Evolutionary conservation across 225 moss, liverwort and hornwort species (phyloP).

Genomic region (Marchantia paleacea): DNA sequence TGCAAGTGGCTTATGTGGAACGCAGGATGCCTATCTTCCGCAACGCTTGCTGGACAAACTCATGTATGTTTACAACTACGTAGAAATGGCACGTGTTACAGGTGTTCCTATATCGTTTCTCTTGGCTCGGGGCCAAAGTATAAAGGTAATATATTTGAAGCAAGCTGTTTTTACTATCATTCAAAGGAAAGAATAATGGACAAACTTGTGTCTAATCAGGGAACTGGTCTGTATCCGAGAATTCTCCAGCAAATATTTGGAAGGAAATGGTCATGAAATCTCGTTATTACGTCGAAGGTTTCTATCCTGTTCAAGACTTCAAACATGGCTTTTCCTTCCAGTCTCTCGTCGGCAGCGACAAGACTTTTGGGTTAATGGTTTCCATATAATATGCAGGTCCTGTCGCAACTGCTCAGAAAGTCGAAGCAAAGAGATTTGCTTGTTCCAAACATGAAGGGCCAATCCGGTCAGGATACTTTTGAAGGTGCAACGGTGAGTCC

Average conservation of each 20-base stretch:
- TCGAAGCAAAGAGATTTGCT: slow-evolving; percentile 71
- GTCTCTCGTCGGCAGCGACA: not conserved
- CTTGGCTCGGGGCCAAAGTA: slow-evolving; percentile 96
- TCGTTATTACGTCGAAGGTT: not conserved
- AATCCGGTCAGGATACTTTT: slow-evolving; percentile 76
- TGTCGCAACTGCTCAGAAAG: slow-evolving; percentile 92
- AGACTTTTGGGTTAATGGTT: not conserved
- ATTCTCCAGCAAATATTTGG: not conserved
- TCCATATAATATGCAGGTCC: slow-evolving; percentile 45
- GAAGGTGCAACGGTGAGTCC: slow-evolving; percentile 94
- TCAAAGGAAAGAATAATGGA: not conserved
- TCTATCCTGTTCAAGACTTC: not conserved
- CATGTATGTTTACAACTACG: slow-evolving; percentile 95
- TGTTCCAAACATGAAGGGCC: slow-evolving; percentile 76
- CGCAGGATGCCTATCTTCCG: slow-evolving; percentile 97
- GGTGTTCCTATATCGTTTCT: slow-evolving; percentile 98
- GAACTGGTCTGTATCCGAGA: not conserved
- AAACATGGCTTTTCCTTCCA: not conserved
- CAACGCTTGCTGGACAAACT: slow-evolving; percentile 97
- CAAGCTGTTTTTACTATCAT: not conserved
- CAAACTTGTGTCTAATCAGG: not conserved
- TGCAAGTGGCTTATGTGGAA: not conserved
- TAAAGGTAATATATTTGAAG: slow-evolving; percentile 54
- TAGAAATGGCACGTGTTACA: slow-evolving; percentile 99
- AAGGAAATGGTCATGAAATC: not conserved